These are phyloP conservation scores for Sedum album DNA, from an alignment of 164 flowering plant species.

Conservation along the genomic window DNA sequence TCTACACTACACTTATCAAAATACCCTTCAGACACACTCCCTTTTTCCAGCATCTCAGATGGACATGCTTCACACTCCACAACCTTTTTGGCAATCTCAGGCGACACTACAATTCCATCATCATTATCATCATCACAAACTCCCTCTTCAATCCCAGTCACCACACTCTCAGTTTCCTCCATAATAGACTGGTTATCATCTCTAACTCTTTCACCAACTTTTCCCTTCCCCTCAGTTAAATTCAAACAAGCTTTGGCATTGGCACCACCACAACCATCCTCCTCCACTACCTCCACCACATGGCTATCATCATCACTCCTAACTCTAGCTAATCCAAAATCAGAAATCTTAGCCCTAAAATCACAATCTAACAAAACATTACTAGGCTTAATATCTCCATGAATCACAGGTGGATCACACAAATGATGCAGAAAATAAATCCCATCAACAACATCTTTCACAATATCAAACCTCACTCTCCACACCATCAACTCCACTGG, in stretches of 20 bases:
- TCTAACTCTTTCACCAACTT: constrained; percentile 11
- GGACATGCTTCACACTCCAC: constrained; percentile 40
- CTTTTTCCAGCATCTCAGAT: constrained; percentile 41
- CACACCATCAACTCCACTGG: constrained; percentile 57
- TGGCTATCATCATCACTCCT: constrained; percentile 34
- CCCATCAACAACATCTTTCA: constrained; percentile 45
- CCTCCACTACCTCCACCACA: constrained; percentile 20
- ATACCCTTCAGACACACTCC: constrained; percentile 48
- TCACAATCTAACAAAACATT: constrained; percentile 46
- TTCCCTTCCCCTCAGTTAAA: not conserved
- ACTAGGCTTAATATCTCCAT: constrained; percentile 89
- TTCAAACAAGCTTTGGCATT: not conserved
- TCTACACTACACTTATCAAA: constrained; percentile 65
- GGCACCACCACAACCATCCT: not conserved
- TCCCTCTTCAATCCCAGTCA: constrained; percentile 34
- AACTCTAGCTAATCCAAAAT: too few relatives aligned
- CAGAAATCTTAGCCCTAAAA: constrained; percentile 74
- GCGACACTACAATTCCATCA: constrained; percentile 29
- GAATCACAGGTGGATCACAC: constrained; percentile 72
- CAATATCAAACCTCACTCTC: constrained; percentile 42
- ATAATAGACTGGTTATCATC: constrained; percentile 55
- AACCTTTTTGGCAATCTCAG: constrained; percentile 34
- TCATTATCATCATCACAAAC: constrained; percentile 3
- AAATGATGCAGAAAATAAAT: constrained; percentile 48
- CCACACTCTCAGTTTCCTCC: constrained; percentile 69